Conservation (phyloP, 441 rosid species). For the Theobroma grandiflorum region DNA sequence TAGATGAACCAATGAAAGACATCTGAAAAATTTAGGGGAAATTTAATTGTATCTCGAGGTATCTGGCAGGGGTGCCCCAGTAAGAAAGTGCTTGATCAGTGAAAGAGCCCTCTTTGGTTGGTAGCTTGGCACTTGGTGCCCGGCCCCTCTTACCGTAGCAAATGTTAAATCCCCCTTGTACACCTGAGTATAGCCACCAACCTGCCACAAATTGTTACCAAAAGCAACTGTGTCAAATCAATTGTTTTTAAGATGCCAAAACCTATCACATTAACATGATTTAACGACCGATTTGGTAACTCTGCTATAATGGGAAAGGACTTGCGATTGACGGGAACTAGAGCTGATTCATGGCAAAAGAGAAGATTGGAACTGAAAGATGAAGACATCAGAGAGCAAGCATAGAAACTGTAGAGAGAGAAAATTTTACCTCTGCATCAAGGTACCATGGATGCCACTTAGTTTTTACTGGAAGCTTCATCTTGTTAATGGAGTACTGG, state of each 20-base stretch:
- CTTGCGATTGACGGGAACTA: background rate
- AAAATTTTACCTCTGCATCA: slow-evolving; percentile 51
- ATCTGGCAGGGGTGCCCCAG: slow-evolving; percentile 66
- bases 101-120: slow-evolving; percentile 84
- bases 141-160: slow-evolving; percentile 83
- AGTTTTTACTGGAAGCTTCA: slow-evolving; percentile 60
- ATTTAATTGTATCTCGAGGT: slow-evolving; percentile 36
- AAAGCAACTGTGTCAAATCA: background rate
- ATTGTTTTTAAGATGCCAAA: too few species aligned
- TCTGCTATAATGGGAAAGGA: too few species aligned
- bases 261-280: too few species aligned
- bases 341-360: background rate
- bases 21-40: slow-evolving; percentile 24
- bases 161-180: slow-evolving; percentile 73
- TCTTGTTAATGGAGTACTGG: slow-evolving; percentile 54
- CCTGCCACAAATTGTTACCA: slow-evolving; percentile 47
- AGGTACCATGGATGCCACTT: slow-evolving; percentile 82
- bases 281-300: too few species aligned
- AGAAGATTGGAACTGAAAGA: background rate
- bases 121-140: slow-evolving; percentile 89
- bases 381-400: background rate
- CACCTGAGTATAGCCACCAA: slow-evolving; percentile 79
- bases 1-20: slow-evolving; percentile 18
- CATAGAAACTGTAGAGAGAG: background rate
- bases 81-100: slow-evolving; percentile 65